Percentiles rank a stretch among this genome's conserved stretches.
Evolutionary conservation across 1,284 basidiomycete species (phyloP).

Genomic region (Kalmanozyma brasiliensis): DNA sequence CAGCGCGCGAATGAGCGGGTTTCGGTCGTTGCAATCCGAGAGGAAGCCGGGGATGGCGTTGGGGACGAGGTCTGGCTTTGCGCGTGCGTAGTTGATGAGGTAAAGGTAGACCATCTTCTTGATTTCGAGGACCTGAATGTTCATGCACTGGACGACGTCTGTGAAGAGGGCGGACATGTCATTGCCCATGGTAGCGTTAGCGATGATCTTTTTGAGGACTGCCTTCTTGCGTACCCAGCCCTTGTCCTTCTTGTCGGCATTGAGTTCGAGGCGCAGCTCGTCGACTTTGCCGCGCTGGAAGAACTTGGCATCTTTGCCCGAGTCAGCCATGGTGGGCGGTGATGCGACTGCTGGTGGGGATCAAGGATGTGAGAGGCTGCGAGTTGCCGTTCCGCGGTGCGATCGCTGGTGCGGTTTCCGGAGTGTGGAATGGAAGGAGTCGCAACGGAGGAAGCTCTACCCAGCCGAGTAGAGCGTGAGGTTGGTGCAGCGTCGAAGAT

Average conservation of each 20-base stretch:
- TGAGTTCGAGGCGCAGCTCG: conserved; percentile 65
- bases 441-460: too few relatives aligned
- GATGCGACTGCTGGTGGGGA: not conserved
- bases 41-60: conserved; percentile 88
- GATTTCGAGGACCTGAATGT: conserved; percentile 90
- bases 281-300: conserved; percentile 66
- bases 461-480: too few relatives aligned
- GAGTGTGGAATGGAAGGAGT: too few relatives aligned
- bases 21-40: conserved; percentile 90
- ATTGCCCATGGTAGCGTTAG: conserved; percentile 72
- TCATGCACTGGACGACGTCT: conserved; percentile 84
- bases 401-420: too few relatives aligned
- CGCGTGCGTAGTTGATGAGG: conserved; percentile 88
- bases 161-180: conserved; percentile 86
- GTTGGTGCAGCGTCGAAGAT: not conserved
- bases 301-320: conserved; percentile 65
- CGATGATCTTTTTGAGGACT: conserved; percentile 67
- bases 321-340: conserved; percentile 51
- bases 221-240: conserved; percentile 63
- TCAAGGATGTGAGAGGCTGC: too few relatives aligned
- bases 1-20: conserved; percentile 88
- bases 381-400: too few relatives aligned
- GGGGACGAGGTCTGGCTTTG: conserved; percentile 87
- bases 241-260: conserved; percentile 66
- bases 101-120: conserved; percentile 86